Conservation (phyloP, 805 yeast species). For the Pichia pseudocactophila region DNA sequence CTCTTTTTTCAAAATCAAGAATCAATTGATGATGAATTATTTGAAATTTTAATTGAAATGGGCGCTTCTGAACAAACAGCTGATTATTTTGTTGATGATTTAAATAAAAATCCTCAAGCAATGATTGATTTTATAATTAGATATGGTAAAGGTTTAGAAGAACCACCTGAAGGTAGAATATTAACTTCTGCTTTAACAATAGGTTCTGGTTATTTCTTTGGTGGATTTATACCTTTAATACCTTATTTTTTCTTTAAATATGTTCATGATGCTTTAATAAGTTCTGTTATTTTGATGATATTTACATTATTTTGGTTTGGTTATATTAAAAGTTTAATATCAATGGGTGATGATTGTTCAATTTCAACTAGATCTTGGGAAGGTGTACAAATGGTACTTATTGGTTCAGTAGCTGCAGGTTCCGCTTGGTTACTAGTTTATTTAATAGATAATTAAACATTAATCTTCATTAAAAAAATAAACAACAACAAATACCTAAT, state of each 20-base stretch:
- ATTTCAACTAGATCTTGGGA: slow-evolving; percentile 52
- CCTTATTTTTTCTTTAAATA: slow-evolving; percentile 80
- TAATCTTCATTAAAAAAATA: not conserved
- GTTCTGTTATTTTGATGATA: slow-evolving; percentile 73
- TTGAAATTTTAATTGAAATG: slow-evolving; percentile 70
- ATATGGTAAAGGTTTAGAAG: slow-evolving; percentile 88
- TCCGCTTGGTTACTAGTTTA: slow-evolving; percentile 92
- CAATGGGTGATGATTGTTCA: slow-evolving; percentile 76
- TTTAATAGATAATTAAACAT: slow-evolving; percentile 41
- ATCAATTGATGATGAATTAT: slow-evolving; percentile 64
- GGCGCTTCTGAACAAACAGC: slow-evolving; percentile 68
- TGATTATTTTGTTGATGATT: slow-evolving; percentile 62
- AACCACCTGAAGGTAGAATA: slow-evolving; percentile 90
- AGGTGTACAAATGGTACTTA: slow-evolving; percentile 87
- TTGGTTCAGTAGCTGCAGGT: slow-evolving; percentile 96
- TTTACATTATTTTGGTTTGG: slow-evolving; percentile 85
- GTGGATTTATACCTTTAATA: slow-evolving; percentile 84
- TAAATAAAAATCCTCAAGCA: slow-evolving; percentile 66
- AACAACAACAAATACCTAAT: too few relatives aligned
- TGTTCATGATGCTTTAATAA: slow-evolving; percentile 68
- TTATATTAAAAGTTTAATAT: slow-evolving; percentile 69
- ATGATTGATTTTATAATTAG: slow-evolving; percentile 82
- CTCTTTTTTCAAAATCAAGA: slow-evolving; percentile 58
- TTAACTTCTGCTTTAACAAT: slow-evolving; percentile 81
- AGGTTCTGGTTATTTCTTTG: slow-evolving; percentile 80